A percentile compares a stretch with the other conserved stretches of the same genome.
These are phyloP conservation scores for Chalara sp. DNA, from an alignment of 2,329 filamentous ascomycete genomes.

Conservation along the genomic window DNA sequence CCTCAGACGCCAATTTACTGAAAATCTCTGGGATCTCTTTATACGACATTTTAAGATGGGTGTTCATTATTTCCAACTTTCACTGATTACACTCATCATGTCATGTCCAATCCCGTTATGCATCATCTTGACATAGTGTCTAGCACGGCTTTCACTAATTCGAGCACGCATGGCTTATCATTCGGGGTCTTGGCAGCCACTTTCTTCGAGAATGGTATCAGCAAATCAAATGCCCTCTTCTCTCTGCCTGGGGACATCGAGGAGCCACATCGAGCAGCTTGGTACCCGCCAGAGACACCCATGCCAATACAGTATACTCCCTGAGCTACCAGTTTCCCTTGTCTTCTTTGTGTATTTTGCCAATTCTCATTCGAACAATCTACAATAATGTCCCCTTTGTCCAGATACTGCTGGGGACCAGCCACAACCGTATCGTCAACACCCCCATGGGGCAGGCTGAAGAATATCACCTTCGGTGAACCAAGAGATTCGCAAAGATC, in stretches of 20 bases:
- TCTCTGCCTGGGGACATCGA: constrained; percentile 62
- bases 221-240: constrained; percentile 41
- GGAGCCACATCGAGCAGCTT: constrained; percentile 57
- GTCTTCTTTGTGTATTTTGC: constrained; percentile 54
- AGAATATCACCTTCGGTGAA: constrained; percentile 42
- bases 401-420: constrained; percentile 38
- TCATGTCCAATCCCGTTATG: constrained; percentile 71
- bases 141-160: constrained; percentile 55
- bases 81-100: constrained; percentile 41
- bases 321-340: constrained; percentile 46
- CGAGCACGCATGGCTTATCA: constrained; percentile 53
- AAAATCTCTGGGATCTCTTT: too few relatives aligned
- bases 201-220: constrained; percentile 53
- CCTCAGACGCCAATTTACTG: too few relatives aligned
- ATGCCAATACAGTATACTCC: constrained; percentile 61
- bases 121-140: constrained; percentile 71
- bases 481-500: constrained; percentile 32
- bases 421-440: constrained; percentile 33
- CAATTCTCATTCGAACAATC: constrained; percentile 66
- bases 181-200: constrained; percentile 54
- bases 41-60: too few relatives aligned
- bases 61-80: too few relatives aligned
- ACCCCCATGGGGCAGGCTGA: constrained; percentile 42
- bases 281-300: constrained; percentile 64
- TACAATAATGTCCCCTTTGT: constrained; percentile 57